Percentiles rank a stretch among this genome's conserved stretches.
Conservation (phyloP, 345 rosid genomes). For the rapeseed (Brassica napus) region DNA sequence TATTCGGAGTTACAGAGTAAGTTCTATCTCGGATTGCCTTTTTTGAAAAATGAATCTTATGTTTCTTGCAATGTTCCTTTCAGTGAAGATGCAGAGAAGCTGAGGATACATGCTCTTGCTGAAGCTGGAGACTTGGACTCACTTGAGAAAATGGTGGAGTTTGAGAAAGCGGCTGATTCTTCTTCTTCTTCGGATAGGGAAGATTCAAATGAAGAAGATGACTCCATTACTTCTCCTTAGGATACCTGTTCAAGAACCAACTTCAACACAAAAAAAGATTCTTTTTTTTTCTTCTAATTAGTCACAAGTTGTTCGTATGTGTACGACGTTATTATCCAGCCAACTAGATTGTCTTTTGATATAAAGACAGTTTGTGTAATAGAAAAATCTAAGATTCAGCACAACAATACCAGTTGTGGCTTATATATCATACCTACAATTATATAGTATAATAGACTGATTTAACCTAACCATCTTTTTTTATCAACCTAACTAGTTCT, state of each 20-base stretch:
- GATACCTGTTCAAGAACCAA: neutral
- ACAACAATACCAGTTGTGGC: neutral
- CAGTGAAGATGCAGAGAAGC: conserved; percentile 88
- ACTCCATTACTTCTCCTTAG: conserved; percentile 13
- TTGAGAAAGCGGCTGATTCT: conserved; percentile 64
- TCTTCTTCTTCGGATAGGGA: conserved; percentile 50
- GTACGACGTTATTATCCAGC: conserved; percentile 11
- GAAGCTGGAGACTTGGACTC: conserved; percentile 86
- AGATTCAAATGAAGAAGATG: conserved; percentile 36
- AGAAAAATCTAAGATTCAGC: conserved; percentile 10
- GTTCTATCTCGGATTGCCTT: conserved; percentile 15
- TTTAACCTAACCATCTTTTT: too few species aligned
- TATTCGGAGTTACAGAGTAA: conserved; percentile 93
- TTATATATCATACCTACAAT: too few species aligned
- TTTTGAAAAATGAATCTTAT: neutral
- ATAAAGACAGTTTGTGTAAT: conserved; percentile 19
- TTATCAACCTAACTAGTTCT: too few species aligned
- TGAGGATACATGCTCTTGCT: conserved; percentile 68
- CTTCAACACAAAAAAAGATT: neutral
- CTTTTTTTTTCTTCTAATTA: neutral
- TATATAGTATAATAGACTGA: neutral
- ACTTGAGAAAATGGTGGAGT: conserved; percentile 76
- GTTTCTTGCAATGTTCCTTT: neutral
- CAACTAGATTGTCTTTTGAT: neutral
- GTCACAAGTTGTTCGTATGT: conserved; percentile 13